A percentile compares a stretch with the other conserved stretches of the same genome.
These are phyloP conservation scores for Globisporangium nunn DNA, from an alignment of 352 stramenopile species.

Conservation along the genomic window DNA sequence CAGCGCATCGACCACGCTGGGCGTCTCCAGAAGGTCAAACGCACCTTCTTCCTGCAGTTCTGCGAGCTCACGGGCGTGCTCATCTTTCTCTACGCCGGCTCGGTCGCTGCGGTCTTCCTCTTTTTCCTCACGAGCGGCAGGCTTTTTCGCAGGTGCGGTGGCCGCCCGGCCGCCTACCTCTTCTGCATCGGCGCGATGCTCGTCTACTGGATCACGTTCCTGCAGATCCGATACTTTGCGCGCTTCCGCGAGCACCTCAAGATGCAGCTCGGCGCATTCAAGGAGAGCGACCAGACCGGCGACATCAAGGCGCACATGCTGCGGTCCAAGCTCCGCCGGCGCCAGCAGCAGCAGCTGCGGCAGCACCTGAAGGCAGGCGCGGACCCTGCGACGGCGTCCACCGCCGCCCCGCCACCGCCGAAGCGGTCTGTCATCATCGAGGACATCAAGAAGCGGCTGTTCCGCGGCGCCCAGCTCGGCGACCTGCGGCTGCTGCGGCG, in stretches of 20 bases:
- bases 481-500: constrained; percentile 53
- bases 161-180: constrained; percentile 34
- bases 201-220: constrained; percentile 58
- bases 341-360: constrained; percentile 28
- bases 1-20: constrained; percentile 43
- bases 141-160: constrained; percentile 47
- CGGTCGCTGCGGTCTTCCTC: constrained; percentile 24
- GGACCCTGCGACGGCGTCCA: constrained; percentile 1
- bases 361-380: constrained; percentile 53
- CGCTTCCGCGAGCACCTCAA: constrained; percentile 83
- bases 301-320: constrained; percentile 23
- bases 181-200: constrained; percentile 35
- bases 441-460: constrained; percentile 65
- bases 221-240: constrained; percentile 31
- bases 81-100: constrained; percentile 25
- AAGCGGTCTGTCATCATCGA: constrained; percentile 28
- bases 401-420: constrained; percentile 4
- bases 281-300: constrained; percentile 77
- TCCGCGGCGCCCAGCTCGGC: constrained; percentile 59
- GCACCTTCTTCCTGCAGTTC: constrained; percentile 66
- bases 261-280: constrained; percentile 80
- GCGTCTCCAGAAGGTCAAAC: constrained; percentile 70
- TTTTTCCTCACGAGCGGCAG: constrained; percentile 38
- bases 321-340: constrained; percentile 39
- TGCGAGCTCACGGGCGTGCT: constrained; percentile 61